Conservation (phyloP, 1,139 yeast species). For the Geotrichum carabidarum region DNA sequence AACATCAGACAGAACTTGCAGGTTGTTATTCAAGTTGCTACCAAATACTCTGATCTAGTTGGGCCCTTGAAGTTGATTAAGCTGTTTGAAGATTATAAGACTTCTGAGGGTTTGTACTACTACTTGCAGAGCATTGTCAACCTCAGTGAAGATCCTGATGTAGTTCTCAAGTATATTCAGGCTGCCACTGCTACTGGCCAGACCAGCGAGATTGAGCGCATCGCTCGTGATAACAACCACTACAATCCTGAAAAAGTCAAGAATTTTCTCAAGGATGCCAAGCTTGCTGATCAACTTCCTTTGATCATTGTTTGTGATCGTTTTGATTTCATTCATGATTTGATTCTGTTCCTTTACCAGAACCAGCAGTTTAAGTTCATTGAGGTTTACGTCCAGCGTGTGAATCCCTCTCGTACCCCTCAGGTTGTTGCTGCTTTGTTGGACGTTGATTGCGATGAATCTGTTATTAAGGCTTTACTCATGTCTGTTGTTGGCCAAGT, state of each 20-base stretch:
- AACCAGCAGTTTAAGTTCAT: slow-evolving; percentile 92
- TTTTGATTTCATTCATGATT: slow-evolving; percentile 84
- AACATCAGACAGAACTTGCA: slow-evolving; percentile 86
- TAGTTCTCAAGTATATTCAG: slow-evolving; percentile 91
- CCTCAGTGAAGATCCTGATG: slow-evolving; percentile 88
- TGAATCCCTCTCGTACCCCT: slow-evolving; percentile 91
- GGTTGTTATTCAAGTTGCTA: slow-evolving; percentile 92
- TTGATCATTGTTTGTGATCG: slow-evolving; percentile 95
- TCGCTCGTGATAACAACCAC: slow-evolving; percentile 88
- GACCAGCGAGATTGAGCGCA: slow-evolving; percentile 88
- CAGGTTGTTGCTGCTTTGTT: slow-evolving; percentile 93
- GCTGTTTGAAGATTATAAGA: slow-evolving; percentile 87
- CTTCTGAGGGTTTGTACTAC: slow-evolving; percentile 89
- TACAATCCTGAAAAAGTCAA: slow-evolving; percentile 97
- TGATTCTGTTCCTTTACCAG: slow-evolving; percentile 87
- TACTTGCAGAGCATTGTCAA: slow-evolving; percentile 91
- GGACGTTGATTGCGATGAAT: slow-evolving; percentile 96
- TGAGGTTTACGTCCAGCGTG: slow-evolving; percentile 96
- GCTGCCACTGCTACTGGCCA: slow-evolving; percentile 90
- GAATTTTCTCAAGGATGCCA: slow-evolving; percentile 90
- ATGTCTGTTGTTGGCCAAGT: slow-evolving; percentile 90
- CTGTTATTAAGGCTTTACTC: slow-evolving; percentile 72
- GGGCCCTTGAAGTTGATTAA: slow-evolving; percentile 83
- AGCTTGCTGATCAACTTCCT: slow-evolving; percentile 92
- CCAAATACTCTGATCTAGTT: slow-evolving; percentile 89